Conservation (phyloP, 2,329 filamentous ascomycete genomes). For the Clonostachys rosea region DNA sequence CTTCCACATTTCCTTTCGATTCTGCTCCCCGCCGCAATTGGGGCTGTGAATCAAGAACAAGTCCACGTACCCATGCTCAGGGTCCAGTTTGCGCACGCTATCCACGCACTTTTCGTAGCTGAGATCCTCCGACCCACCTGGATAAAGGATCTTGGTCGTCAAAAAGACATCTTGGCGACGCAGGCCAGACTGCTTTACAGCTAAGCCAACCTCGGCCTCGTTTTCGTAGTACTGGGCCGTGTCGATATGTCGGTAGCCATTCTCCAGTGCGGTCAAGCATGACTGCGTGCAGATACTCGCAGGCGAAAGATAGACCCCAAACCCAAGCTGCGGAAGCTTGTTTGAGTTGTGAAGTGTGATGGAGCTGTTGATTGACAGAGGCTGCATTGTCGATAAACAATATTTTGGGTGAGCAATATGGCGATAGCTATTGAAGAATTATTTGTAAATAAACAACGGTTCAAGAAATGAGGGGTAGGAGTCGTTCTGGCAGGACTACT, state of each 20-base stretch:
- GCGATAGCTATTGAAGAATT: too few species aligned
- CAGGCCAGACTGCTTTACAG: constrained; percentile 51
- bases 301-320: constrained; percentile 64
- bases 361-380: background rate
- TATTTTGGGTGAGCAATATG: too few species aligned
- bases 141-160: constrained; percentile 64
- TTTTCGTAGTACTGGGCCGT: constrained; percentile 63
- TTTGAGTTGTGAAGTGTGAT: constrained; percentile 12
- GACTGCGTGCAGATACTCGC: constrained; percentile 50
- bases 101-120: constrained; percentile 56
- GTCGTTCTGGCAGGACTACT: too few species aligned
- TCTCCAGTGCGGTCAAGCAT: constrained; percentile 50
- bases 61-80: constrained; percentile 57
- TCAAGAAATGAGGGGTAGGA: too few species aligned
- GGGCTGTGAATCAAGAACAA: constrained; percentile 66
- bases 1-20: constrained; percentile 59
- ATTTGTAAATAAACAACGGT: too few species aligned
- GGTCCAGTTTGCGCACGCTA: constrained; percentile 57
- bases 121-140: constrained; percentile 43
- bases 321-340: constrained; percentile 61
- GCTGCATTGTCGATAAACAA: too few species aligned
- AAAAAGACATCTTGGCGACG: constrained; percentile 58
- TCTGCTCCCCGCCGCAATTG: constrained; percentile 43
- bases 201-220: constrained; percentile 61
- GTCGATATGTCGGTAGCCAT: constrained; percentile 61